Conservation (phyloP, 495 filamentous ascomycete species). For the Penicilliopsis zonata region DNA sequence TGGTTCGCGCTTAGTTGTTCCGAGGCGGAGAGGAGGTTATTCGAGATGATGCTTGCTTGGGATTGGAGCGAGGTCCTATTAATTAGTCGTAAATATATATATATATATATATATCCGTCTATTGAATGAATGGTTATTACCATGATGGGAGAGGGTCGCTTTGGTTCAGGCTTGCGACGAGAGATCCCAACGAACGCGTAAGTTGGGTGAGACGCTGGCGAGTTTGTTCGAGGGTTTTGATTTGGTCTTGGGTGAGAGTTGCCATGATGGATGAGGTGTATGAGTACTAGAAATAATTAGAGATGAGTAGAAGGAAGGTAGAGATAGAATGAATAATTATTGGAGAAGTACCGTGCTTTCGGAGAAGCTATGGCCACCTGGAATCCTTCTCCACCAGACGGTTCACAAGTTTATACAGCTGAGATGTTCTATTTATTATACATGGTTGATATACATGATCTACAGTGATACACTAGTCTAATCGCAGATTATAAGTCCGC, state of each 20-base stretch:
- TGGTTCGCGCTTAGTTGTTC: slow-evolving; percentile 44
- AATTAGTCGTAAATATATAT: too few species aligned
- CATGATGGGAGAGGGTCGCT: slow-evolving; percentile 49
- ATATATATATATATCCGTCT: neutral
- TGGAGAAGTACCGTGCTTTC: too few species aligned
- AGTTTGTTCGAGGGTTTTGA: slow-evolving; percentile 62
- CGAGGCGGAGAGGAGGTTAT: slow-evolving; percentile 47
- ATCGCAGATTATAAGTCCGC: slow-evolving; percentile 51
- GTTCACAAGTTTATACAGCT: neutral
- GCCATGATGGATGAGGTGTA: slow-evolving; percentile 13
- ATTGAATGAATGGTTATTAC: slow-evolving; percentile 17
- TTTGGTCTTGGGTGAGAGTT: slow-evolving; percentile 39
- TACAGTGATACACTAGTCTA: slow-evolving; percentile 7
- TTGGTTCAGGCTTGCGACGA: slow-evolving; percentile 40
- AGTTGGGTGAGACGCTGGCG: slow-evolving; percentile 62
- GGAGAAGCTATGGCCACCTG: too few species aligned
- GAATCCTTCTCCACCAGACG: neutral
- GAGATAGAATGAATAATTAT: too few species aligned
- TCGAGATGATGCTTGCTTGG: slow-evolving; percentile 51
- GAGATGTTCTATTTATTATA: too few species aligned
- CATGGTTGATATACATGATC: neutral
- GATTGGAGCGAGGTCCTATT: slow-evolving; percentile 57
- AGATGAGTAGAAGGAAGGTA: neutral
- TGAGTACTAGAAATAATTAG: neutral
- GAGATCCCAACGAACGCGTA: slow-evolving; percentile 49